Percentiles rank a stretch among this genome's conserved stretches.
These are phyloP conservation scores for Malassezia vespertilionis DNA, from an alignment of 1,284 basidiomycete genomes.

Conservation along the genomic window DNA sequence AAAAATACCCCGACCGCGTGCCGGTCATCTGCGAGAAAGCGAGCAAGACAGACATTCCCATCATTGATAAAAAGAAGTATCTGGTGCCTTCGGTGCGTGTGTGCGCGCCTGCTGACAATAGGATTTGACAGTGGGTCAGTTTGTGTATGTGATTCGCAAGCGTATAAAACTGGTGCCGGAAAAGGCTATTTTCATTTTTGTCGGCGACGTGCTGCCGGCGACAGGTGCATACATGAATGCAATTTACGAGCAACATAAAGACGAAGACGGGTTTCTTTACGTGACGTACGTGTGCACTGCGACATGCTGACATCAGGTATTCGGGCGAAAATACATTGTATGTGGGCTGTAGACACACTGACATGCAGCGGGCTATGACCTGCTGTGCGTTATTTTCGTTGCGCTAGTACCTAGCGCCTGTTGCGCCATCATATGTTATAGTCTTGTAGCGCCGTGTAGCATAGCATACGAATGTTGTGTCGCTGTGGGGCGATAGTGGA, in stretches of 20 bases:
- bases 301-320: conserved; percentile 20
- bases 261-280: conserved; percentile 45
- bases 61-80: conserved; percentile 99
- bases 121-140: conserved; percentile 86
- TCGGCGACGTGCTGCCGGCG: conserved; percentile 89
- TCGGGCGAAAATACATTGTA: conserved; percentile 42
- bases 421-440: too few relatives aligned
- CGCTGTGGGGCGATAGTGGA: background rate
- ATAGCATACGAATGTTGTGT: too few relatives aligned
- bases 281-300: conserved; percentile 17
- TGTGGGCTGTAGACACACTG: too few relatives aligned
- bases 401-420: too few relatives aligned
- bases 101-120: conserved; percentile 42
- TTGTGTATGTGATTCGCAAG: conserved; percentile 99
- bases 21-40: conserved; percentile 99
- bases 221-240: conserved; percentile 97
- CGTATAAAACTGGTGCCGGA: conserved; percentile 99
- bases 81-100: conserved; percentile 66
- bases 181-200: conserved; percentile 60
- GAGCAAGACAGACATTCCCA: conserved; percentile 94
- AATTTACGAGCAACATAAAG: conserved; percentile 90
- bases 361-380: too few relatives aligned
- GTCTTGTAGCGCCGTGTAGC: too few relatives aligned
- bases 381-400: too few relatives aligned
- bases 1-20: conserved; percentile 97